Base-by-base conservation (phyloP, 2,329 filamentous ascomycete species). In the Fusarium buxicola region DNA sequence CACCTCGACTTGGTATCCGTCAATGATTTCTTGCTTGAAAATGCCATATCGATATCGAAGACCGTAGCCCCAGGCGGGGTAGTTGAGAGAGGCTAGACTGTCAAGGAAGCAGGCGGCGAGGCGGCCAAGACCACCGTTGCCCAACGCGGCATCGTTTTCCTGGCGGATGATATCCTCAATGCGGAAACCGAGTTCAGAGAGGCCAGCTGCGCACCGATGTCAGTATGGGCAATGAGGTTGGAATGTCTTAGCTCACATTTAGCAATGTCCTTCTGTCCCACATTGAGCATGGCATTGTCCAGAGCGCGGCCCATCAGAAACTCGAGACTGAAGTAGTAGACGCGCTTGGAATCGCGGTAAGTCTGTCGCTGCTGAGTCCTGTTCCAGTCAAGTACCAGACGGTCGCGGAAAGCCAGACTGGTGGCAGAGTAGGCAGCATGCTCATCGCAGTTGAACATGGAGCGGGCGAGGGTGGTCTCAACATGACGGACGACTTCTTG, bases 11-110 rank as follows among this genome's bases (percentile, higher is more conserved):
- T 99, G 95, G 76, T 97, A 99, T 55, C 95, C 95, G 73, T 98
- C 91, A 58, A 97, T 89, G 71, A 99, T 98, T 81, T 98, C 95
- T 81, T 99, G 95, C 82, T 98, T 98, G 88, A 99, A 99, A 76
- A 99, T 99, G 74, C 92, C 92, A 75, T 98, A 98, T 76, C 93
- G 86, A 82, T 99, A 99, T 73, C 95, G 88, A 68, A 99, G 82
- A 52, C 94, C 95, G 72, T 99, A 99, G 31, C 95, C 95, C 95
- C 95, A 99, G 16, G 95, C 95, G 9, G 95, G 92, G 76, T 91
- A 97, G 81, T 97, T 96, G 70, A 99, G 84, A 10, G 93, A 94
- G 21, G 95, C 95, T 74, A 99, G 82, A 70, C 94, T 97, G 81
- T 99, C 95, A 63, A 99, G 86, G 83, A 98, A 97, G 80, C 95